These are phyloP conservation scores for Eucalyptus tenuipes DNA, from an alignment of 345 rosid species.

Conservation along the genomic window DNA sequence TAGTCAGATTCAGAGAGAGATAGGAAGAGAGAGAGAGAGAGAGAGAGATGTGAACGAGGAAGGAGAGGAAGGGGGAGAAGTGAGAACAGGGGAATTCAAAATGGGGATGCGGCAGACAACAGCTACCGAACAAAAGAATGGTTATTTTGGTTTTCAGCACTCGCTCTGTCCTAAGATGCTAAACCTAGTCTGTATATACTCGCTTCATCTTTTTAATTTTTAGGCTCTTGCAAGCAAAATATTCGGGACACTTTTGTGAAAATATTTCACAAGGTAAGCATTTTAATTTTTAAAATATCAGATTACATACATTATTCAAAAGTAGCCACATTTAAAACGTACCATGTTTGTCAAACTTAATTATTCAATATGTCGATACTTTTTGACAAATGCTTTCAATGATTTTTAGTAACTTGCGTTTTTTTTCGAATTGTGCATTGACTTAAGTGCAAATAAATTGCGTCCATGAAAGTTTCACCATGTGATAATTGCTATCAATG, in stretches of 20 bases:
- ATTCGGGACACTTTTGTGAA: neutral
- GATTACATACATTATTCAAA: neutral
- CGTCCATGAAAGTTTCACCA: neutral
- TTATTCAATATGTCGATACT: neutral
- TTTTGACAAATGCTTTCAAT: neutral
- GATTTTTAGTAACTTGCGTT: no score
- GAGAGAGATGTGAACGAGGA: neutral
- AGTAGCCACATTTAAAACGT: neutral
- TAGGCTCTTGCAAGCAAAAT: neutral
- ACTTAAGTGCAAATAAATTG: neutral
- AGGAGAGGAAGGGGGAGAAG: neutral
- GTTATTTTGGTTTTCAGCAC: conserved; percentile 9
- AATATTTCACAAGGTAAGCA: neutral
- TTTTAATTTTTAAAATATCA: neutral
- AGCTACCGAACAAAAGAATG: conserved; percentile 30
- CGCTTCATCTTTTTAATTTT: neutral
- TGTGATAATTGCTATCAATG: neutral
- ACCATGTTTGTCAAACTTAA: neutral
- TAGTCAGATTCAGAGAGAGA: neutral
- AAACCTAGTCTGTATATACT: neutral
- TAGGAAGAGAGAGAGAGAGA: neutral
- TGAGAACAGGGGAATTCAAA: conserved; percentile 10
- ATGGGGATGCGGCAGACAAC: conserved; percentile 52
- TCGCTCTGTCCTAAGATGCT: neutral
- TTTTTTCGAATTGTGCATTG: neutral